phyloP scores from a whole-genome alignment of 2,329 filamentous ascomycete species.

The Drechslerella stenobrocha region DNA sequence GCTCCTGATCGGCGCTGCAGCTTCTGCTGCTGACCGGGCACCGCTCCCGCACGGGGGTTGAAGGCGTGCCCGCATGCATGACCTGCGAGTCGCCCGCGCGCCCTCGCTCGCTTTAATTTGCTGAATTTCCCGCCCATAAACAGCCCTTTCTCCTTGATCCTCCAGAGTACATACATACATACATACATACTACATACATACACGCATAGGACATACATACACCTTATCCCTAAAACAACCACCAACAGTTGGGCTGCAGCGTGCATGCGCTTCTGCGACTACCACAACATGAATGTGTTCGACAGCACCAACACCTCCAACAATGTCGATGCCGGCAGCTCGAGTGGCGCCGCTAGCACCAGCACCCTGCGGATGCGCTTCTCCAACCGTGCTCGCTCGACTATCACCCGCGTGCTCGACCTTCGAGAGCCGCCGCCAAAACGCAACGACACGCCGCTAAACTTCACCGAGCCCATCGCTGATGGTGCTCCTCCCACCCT shows the following conservation, averaged over 20 bases:
- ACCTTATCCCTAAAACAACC: no score
- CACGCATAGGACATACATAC: no score
- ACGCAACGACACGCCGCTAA: slow-evolving; percentile 42
- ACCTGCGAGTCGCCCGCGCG: background rate
- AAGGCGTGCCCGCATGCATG: background rate
- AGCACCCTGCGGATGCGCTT: slow-evolving; percentile 17
- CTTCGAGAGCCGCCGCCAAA: slow-evolving; percentile 37
- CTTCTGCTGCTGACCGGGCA: background rate
- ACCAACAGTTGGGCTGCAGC: no score
- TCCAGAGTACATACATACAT: no score
- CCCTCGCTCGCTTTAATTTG: background rate
- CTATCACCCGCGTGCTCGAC: slow-evolving; percentile 25
- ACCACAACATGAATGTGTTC: no score
- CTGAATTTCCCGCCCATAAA: no score
- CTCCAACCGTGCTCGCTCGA: slow-evolving; percentile 30
- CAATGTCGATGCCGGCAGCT: background rate
- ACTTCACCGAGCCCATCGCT: slow-evolving; percentile 20
- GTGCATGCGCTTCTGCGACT: no score
- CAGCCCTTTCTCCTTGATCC: no score
- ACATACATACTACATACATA: no score
- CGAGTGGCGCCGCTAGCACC: background rate
- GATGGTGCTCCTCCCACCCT: background rate
- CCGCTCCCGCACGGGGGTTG: slow-evolving; percentile 1
- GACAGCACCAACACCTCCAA: background rate
- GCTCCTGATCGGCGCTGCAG: no score